These are phyloP conservation scores for Tylopilus plumbeoviolaceoides DNA, from an alignment of 768 basidiomycete species.

Conservation along the genomic window DNA sequence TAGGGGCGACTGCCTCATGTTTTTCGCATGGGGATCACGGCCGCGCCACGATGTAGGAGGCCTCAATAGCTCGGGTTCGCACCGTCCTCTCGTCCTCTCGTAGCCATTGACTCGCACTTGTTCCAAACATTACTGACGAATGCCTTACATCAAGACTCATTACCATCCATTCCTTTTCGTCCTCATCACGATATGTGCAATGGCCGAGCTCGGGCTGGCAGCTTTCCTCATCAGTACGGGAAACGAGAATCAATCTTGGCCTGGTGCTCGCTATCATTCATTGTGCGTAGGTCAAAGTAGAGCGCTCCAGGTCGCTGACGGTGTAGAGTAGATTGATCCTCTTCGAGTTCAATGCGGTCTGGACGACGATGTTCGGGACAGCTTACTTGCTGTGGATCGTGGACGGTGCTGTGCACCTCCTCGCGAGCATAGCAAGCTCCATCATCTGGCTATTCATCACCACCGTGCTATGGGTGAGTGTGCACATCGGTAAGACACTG, in stretches of 20 bases:
- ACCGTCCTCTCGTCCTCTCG: slow-evolving; percentile 10
- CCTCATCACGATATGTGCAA: slow-evolving; percentile 61
- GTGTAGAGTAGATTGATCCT: slow-evolving; percentile 43
- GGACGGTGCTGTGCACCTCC: slow-evolving; percentile 58
- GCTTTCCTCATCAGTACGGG: slow-evolving; percentile 70
- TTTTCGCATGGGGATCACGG: slow-evolving; percentile 30
- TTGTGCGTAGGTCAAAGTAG: slow-evolving; percentile 40
- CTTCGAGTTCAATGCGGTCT: slow-evolving; percentile 61
- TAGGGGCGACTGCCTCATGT: slow-evolving; percentile 27
- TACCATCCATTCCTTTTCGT: slow-evolving; percentile 62
- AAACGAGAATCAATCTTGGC: slow-evolving; percentile 59
- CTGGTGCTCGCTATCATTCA: slow-evolving; percentile 58
- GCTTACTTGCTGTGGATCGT: slow-evolving; percentile 71
- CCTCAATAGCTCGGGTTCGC: slow-evolving; percentile 16
- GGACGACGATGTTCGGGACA: slow-evolving; percentile 70
- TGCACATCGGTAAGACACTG: background rate
- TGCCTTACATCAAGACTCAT: slow-evolving; percentile 45
- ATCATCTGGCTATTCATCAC: slow-evolving; percentile 69
- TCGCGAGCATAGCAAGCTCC: slow-evolving; percentile 77
- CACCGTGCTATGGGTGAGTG: slow-evolving; percentile 60
- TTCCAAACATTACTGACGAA: slow-evolving; percentile 19
- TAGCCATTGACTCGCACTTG: slow-evolving; percentile 10
- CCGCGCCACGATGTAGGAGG: slow-evolving; percentile 19
- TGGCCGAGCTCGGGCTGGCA: slow-evolving; percentile 72
- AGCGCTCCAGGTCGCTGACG: slow-evolving; percentile 3